Percentiles rank a stretch among this genome's conserved stretches.
Conservation (phyloP, 495 filamentous ascomycete genomes). For the Penicillium silybi region DNA sequence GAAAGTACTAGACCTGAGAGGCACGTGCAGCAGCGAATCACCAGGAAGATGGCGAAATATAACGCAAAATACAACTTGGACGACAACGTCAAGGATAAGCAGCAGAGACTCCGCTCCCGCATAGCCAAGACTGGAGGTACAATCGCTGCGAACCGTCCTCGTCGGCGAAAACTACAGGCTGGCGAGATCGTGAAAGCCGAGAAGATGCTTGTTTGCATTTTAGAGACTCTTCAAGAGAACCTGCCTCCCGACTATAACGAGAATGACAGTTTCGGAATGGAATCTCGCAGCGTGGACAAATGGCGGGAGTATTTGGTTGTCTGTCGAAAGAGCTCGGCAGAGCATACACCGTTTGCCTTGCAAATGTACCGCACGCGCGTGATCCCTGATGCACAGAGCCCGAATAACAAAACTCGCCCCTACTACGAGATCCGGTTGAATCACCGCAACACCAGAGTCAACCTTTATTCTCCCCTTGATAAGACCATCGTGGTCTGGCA, state of each 20-base stretch:
- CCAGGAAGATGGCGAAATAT: conserved; percentile 35
- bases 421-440: conserved; percentile 56
- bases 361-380: conserved; percentile 69
- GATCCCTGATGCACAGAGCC: conserved; percentile 58
- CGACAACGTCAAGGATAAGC: conserved; percentile 39
- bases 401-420: conserved; percentile 46
- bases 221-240: conserved; percentile 48
- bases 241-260: conserved; percentile 64
- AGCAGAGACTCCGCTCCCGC: conserved; percentile 33
- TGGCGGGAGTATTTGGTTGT: conserved; percentile 73
- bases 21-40: conserved; percentile 16
- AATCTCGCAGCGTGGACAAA: conserved; percentile 58
- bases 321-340: conserved; percentile 53
- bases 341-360: conserved; percentile 54
- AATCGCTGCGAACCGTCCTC: conserved; percentile 36
- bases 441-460: conserved; percentile 53
- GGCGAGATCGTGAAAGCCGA: conserved; percentile 72
- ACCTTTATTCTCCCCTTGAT: conserved; percentile 67
- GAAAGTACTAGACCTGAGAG: conserved; percentile 2
- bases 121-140: conserved; percentile 38
- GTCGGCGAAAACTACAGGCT: conserved; percentile 42
- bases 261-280: conserved; percentile 59
- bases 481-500: conserved; percentile 70
- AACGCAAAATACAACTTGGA: conserved; percentile 47
- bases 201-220: conserved; percentile 68